A percentile compares a stretch with the other conserved stretches of the same genome.
Conservation (phyloP, 441 rosid genomes). For the Mallotus repandus region DNA sequence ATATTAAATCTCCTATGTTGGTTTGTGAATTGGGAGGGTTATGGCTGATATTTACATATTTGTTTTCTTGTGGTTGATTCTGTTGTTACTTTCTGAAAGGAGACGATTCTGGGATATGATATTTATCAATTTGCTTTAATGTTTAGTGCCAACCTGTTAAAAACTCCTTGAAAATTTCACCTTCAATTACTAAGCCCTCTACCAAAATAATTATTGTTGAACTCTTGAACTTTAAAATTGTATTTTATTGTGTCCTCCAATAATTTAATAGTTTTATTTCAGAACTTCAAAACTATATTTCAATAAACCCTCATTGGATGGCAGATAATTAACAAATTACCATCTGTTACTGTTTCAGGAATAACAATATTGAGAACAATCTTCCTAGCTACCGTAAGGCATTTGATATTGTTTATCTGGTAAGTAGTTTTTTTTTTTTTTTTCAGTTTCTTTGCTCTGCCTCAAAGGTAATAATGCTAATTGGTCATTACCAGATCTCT, state of each 20-base stretch:
- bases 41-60: too few species aligned
- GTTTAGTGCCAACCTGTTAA: too few species aligned
- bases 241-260: background rate
- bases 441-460: background rate
- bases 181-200: too few species aligned
- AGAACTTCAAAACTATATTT: background rate
- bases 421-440: constrained; percentile 34
- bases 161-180: too few species aligned
- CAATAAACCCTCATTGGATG: background rate
- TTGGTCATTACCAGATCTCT: background rate
- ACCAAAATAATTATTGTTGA: too few species aligned
- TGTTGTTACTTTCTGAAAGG: too few species aligned
- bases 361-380: constrained; percentile 61
- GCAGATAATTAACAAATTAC: background rate
- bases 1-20: too few species aligned
- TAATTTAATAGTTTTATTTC: background rate
- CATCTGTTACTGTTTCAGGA: constrained; percentile 43
- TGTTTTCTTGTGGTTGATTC: too few species aligned
- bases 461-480: too few species aligned
- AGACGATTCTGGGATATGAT: background rate
- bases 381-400: constrained; percentile 59
- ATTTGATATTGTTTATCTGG: constrained; percentile 73
- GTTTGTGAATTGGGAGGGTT: too few species aligned
- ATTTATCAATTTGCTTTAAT: background rate
- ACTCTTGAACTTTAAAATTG: background rate